Evolutionary conservation across 306 rosid species (phyloP), one percentile per base, ranked within the genome.

Genomic region (Castanopsis chinensis): DNA sequence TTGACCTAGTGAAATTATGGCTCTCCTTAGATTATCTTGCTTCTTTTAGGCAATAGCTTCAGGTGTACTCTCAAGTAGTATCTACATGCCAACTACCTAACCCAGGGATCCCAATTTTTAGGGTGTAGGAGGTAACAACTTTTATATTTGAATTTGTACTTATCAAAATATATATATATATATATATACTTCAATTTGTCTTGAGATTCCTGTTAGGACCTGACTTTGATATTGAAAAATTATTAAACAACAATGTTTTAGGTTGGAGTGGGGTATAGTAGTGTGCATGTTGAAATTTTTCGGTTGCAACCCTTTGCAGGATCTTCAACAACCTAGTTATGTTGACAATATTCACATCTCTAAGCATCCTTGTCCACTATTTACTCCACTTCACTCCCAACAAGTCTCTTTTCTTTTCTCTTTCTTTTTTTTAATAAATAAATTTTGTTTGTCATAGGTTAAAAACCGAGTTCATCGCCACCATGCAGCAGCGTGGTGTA

Each of bases 401-500:
- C 33, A 67, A 41, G n/a, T 15, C 64, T 37, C 21, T 1, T 37
- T 69, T 49, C 67, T 35, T 1, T 35, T 23, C 25, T 23, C 21
- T 67, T 64, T 78, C 8, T 35, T 35, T 37, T 37, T 37, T 37
- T 37, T 6, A 37, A 37, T 7, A 7, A 37, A 37, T 37, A 37
- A 37, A 41, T 7, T 41, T 41, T 8, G 23, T 35, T 64, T 71
- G 51, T 61, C 30, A 1, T 28, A 95, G 98, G 98, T 75, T 91
- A 74, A 93, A 91, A 57, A 84, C 72, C 0, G 91, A 89, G 79
- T 92, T 93, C 87, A 93, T 93, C 83, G 20, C 88, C 87, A 81
- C 86, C 0, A 89, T 89, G 37, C 91, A 91, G 82, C 93, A 91
- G 80, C 91, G 89, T 13, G 93, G 93, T 0, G 90, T 90, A 0